Evolutionary conservation across 176 grass and related monocot species (phyloP).

Genomic region (Avena insularis): DNA sequence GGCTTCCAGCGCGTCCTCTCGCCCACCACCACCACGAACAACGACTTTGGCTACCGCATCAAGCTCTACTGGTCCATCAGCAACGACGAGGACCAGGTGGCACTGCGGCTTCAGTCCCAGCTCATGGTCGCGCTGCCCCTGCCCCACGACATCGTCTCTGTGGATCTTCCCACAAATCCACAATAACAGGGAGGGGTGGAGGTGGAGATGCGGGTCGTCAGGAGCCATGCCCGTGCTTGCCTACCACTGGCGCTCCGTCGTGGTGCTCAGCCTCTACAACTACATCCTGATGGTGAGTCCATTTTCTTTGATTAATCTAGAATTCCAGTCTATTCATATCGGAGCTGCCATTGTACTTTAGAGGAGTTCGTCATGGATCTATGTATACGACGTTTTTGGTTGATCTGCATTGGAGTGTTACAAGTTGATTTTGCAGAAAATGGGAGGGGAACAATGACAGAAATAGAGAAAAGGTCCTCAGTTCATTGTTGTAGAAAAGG

Average conservation of each 20-base stretch:
- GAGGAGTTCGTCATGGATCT: too few relatives aligned
- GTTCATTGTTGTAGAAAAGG: too few relatives aligned
- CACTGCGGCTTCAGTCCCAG: conserved; percentile 91
- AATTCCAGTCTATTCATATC: too few relatives aligned
- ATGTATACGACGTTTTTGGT: too few relatives aligned
- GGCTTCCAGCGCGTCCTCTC: neutral
- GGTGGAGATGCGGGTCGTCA: conserved; percentile 78
- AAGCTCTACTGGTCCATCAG: conserved; percentile 78
- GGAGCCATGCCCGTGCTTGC: conserved; percentile 67
- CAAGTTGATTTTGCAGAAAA: too few relatives aligned
- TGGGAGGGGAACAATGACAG: too few relatives aligned
- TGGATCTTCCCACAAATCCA: conserved; percentile 52
- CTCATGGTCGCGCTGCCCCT: conserved; percentile 89
- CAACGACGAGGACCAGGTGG: conserved; percentile 88
- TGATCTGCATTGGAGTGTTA: too few relatives aligned
- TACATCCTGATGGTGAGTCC: conserved; percentile 80
- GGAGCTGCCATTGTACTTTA: too few relatives aligned
- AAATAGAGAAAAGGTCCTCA: too few relatives aligned
- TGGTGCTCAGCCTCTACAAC: conserved; percentile 64
- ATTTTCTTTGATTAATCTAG: neutral
- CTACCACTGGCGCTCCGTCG: conserved; percentile 84
- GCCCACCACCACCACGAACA: conserved; percentile 34
- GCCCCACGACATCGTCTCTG: conserved; percentile 71
- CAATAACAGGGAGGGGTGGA: conserved; percentile 36
- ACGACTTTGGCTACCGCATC: conserved; percentile 80